Percentiles rank a stretch among this genome's conserved stretches.
Conservation (phyloP, 805 yeast genomes). For the Cyberlindnera mississippiensis region DNA sequence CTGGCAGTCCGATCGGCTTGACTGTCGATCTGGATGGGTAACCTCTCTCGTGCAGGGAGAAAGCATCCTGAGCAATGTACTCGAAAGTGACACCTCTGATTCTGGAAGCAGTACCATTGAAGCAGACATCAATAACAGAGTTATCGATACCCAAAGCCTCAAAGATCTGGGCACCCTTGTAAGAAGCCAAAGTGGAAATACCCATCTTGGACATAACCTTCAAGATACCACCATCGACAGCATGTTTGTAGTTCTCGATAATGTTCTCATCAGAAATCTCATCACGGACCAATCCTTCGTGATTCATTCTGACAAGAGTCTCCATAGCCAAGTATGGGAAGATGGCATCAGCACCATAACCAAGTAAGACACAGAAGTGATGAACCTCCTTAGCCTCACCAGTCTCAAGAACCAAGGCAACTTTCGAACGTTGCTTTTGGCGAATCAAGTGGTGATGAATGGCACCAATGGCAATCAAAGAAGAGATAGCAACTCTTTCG, state of each 20-base stretch:
- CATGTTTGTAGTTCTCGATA: slow-evolving; percentile 73
- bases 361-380: slow-evolving; percentile 89
- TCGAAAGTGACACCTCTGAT: slow-evolving; percentile 94
- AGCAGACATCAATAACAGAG: slow-evolving; percentile 91
- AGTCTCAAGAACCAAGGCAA: slow-evolving; percentile 86
- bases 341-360: slow-evolving; percentile 96
- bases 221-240: slow-evolving; percentile 86
- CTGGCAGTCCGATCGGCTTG: slow-evolving; percentile 72
- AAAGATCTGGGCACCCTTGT: slow-evolving; percentile 98
- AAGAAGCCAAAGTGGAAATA: slow-evolving; percentile 95
- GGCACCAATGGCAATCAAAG: slow-evolving; percentile 92
- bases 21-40: slow-evolving; percentile 74
- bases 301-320: slow-evolving; percentile 78
- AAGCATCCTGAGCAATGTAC: slow-evolving; percentile 94
- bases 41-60: slow-evolving; percentile 89
- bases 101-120: slow-evolving; percentile 96
- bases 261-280: slow-evolving; percentile 56
- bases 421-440: slow-evolving; percentile 93
- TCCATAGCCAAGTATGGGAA: slow-evolving; percentile 94
- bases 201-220: slow-evolving; percentile 99
- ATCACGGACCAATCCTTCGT: slow-evolving; percentile 65
- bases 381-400: slow-evolving; percentile 98
- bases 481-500: slow-evolving; percentile 73
- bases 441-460: slow-evolving; percentile 95
- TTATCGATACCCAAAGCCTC: slow-evolving; percentile 96